phyloP scores from a whole-genome alignment of 2,329 filamentous ascomycete genomes.

The Chalaropsis thielavioides region DNA sequence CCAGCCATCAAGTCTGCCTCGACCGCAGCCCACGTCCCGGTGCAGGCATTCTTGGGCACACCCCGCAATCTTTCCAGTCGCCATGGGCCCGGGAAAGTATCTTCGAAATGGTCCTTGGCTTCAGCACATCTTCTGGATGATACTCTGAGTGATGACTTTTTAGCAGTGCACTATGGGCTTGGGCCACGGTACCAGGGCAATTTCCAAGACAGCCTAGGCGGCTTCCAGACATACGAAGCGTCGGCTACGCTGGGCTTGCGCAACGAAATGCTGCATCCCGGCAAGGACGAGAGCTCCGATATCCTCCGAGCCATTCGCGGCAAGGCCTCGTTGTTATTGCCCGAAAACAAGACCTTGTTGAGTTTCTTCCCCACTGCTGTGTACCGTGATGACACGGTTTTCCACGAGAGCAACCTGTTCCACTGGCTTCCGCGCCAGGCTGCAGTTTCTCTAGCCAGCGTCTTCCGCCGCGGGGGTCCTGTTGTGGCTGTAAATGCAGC shows the following conservation, averaged over 20 bases:
- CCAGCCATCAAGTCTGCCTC: not conserved
- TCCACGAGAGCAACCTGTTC: slow-evolving; percentile 61
- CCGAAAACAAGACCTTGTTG: slow-evolving; percentile 67
- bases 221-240: slow-evolving; percentile 89
- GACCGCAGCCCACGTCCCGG: slow-evolving; percentile 21
- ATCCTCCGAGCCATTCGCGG: slow-evolving; percentile 78
- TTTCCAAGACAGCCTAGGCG: slow-evolving; percentile 89
- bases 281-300: slow-evolving; percentile 81
- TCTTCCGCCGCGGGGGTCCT: slow-evolving; percentile 59
- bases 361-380: slow-evolving; percentile 71
- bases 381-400: slow-evolving; percentile 66
- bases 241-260: slow-evolving; percentile 81
- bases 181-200: slow-evolving; percentile 89
- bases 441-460: slow-evolving; percentile 49
- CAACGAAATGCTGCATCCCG: slow-evolving; percentile 79
- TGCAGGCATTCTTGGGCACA: slow-evolving; percentile 82
- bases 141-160: slow-evolving; percentile 73
- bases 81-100: slow-evolving; percentile 56
- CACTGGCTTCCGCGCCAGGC: slow-evolving; percentile 61
- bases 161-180: slow-evolving; percentile 80
- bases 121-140: slow-evolving; percentile 83
- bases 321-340: slow-evolving; percentile 67
- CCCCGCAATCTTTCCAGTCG: slow-evolving; percentile 72
- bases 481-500: slow-evolving; percentile 79
- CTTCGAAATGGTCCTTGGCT: slow-evolving; percentile 76